Evolutionary conservation across 768 basidiomycete genomes (phyloP).

Genomic region (Pleurotus salmoneostramineus): DNA sequence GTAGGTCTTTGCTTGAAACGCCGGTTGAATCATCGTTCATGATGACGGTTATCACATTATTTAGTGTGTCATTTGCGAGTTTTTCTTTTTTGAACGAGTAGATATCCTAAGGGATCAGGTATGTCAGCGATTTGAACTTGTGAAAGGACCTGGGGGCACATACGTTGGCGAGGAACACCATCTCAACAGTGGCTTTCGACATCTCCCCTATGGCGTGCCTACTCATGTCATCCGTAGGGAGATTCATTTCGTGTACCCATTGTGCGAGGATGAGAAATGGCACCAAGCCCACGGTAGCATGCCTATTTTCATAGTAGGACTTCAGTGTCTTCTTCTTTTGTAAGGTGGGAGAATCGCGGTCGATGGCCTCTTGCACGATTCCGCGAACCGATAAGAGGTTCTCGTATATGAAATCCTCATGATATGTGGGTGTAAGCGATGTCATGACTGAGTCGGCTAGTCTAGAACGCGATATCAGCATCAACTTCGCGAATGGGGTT

Average conservation of each 20-base stretch:
- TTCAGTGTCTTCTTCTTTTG: neutral
- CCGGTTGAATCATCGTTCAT: neutral
- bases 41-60: constrained; percentile 2
- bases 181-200: neutral
- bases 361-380: constrained; percentile 2
- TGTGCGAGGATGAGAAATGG: constrained; percentile 5
- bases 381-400: neutral
- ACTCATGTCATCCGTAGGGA: neutral
- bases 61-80: neutral
- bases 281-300: neutral
- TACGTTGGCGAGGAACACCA: constrained; percentile 2
- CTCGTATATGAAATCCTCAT: neutral
- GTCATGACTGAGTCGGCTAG: neutral
- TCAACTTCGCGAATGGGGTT: neutral
- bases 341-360: neutral
- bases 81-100: constrained; percentile 4
- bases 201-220: neutral
- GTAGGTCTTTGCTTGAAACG: neutral
- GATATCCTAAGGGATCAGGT: neutral
- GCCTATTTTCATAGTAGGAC: neutral
- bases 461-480: neutral
- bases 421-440: neutral
- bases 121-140: neutral
- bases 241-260: neutral
- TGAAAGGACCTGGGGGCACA: neutral